Conservation (phyloP, 2,329 filamentous ascomycete species). For the Dothistroma pini region DNA sequence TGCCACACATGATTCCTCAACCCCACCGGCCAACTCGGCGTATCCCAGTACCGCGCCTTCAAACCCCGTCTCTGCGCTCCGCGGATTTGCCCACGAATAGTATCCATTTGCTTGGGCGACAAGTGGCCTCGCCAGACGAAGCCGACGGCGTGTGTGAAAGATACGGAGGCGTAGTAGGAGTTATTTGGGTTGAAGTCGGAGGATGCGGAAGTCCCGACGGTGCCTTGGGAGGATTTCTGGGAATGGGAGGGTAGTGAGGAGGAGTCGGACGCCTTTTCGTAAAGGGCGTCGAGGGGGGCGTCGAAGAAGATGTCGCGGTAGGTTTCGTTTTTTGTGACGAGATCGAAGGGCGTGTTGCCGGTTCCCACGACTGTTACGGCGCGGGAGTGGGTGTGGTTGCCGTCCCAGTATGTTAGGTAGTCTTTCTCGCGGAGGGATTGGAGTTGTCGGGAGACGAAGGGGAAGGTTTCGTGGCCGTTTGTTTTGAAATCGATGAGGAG, state of each 20-base stretch:
- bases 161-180: conserved; percentile 63
- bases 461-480: conserved; percentile 50
- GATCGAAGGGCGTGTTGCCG: conserved; percentile 59
- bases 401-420: conserved; percentile 50
- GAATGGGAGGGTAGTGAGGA: background rate
- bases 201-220: conserved; percentile 33
- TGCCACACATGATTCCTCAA: conserved; percentile 55
- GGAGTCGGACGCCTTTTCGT: conserved; percentile 28
- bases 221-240: conserved; percentile 42
- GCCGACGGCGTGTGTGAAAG: conserved; percentile 54
- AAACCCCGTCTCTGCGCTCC: conserved; percentile 51
- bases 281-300: conserved; percentile 54
- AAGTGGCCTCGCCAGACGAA: conserved; percentile 46
- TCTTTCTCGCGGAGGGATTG: conserved; percentile 55
- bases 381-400: conserved; percentile 50
- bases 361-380: conserved; percentile 67
- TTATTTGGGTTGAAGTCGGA: conserved; percentile 52
- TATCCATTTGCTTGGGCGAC: conserved; percentile 43
- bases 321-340: conserved; percentile 51
- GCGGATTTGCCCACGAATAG: conserved; percentile 50
- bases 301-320: conserved; percentile 58
- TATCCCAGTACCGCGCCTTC: conserved; percentile 56
- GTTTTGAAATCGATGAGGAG: conserved; percentile 70
- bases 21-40: conserved; percentile 53
- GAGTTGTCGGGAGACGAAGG: conserved; percentile 53